phyloP scores from a whole-genome alignment of 1,139 yeast genomes.

The Magnusiomyces fungicola region DNA sequence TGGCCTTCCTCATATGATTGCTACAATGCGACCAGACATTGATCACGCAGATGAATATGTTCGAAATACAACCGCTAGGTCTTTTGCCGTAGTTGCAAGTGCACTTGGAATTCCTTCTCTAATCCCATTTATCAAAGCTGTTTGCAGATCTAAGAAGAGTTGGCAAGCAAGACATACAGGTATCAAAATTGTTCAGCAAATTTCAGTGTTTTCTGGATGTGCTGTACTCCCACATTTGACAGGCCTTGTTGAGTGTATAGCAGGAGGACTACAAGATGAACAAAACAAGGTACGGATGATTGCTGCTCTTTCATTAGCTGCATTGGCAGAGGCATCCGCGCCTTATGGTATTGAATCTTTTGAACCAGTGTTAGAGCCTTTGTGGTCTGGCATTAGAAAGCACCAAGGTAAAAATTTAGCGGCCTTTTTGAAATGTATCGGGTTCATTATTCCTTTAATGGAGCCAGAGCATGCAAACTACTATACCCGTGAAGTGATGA shows the following conservation, averaged over 20 bases:
- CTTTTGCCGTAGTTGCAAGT: conserved; percentile 79
- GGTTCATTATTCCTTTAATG: conserved; percentile 80
- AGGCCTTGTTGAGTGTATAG: conserved; percentile 55
- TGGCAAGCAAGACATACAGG: conserved; percentile 92
- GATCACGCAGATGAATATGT: conserved; percentile 79
- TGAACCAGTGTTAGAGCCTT: conserved; percentile 60
- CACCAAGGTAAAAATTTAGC: conserved; percentile 78
- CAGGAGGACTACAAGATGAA: conserved; percentile 61
- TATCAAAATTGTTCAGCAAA: conserved; percentile 66
- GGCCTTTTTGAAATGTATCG: conserved; percentile 70
- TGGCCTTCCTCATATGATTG: conserved; percentile 72
- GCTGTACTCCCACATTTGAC: conserved; percentile 71
- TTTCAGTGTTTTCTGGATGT: conserved; percentile 61
- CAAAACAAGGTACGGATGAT: conserved; percentile 58
- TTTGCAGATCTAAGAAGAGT: conserved; percentile 66
- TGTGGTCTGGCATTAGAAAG: conserved; percentile 71
- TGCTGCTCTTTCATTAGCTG: conserved; percentile 65
- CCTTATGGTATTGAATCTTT: conserved; percentile 93
- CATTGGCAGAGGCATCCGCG: conserved; percentile 74
- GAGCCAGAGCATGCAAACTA: conserved; percentile 72
- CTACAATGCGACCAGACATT: conserved; percentile 72
- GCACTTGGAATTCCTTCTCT: conserved; percentile 67
- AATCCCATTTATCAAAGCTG: conserved; percentile 77
- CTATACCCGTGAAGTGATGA: conserved; percentile 68
- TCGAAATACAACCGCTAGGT: conserved; percentile 68